These are phyloP conservation scores for Cutaneotrichosporon curvatum DNA, from an alignment of 1,284 basidiomycete species.

Conservation along the genomic window DNA sequence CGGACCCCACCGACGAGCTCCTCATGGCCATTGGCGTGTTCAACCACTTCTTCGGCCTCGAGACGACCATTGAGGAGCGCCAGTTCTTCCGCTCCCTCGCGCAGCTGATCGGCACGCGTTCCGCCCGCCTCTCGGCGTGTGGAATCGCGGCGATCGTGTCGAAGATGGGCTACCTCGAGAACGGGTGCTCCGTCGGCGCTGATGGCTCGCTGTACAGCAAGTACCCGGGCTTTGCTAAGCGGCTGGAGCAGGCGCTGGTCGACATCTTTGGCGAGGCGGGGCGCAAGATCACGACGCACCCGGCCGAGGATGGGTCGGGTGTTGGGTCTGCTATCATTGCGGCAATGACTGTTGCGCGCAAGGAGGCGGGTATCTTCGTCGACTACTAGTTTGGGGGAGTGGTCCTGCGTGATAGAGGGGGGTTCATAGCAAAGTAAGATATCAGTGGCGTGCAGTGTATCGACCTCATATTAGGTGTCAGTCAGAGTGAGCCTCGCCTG, in stretches of 20 bases:
- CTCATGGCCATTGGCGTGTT: conserved; percentile 95
- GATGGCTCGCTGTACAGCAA: conserved; percentile 93
- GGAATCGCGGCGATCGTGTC: conserved; percentile 90
- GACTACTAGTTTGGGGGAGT: conserved; percentile 23
- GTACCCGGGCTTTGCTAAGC: conserved; percentile 86
- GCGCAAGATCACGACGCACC: conserved; percentile 75
- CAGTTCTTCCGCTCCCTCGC: conserved; percentile 92
- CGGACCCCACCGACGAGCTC: conserved; percentile 96
- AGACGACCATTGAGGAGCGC: conserved; percentile 87
- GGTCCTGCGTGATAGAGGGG: no score
- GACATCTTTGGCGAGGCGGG: conserved; percentile 94
- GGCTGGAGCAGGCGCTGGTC: conserved; percentile 77
- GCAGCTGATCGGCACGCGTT: conserved; percentile 78
- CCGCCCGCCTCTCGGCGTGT: conserved; percentile 80
- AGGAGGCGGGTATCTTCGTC: conserved; percentile 44
- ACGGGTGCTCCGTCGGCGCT: conserved; percentile 77
- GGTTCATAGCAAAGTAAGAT: no score
- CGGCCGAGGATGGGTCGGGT: conserved; percentile 90
- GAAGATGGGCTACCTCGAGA: conserved; percentile 79
- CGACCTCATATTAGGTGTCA: no score
- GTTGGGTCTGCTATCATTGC: conserved; percentile 95
- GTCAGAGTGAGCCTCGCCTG: no score
- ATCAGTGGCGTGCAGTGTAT: no score
- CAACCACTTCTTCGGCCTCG: conserved; percentile 86
- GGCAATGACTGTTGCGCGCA: conserved; percentile 61